Conservation (phyloP, 2,329 filamentous ascomycete species). For the Nemania sp. region DNA sequence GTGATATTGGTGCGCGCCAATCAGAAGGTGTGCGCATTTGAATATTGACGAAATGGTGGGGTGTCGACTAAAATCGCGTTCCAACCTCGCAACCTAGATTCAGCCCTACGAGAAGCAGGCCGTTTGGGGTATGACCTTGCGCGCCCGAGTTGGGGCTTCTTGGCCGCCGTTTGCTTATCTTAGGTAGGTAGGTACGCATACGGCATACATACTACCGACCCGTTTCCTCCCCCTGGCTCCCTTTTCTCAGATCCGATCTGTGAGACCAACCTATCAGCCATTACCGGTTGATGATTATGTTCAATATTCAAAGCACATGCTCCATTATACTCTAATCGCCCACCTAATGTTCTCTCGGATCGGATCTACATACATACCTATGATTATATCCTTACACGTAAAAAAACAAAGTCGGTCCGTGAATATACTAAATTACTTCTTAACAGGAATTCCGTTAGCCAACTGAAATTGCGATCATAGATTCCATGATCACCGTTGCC, state of each 20-base stretch:
- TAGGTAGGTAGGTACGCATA: too few species aligned
- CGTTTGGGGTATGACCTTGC: conserved; percentile 29
- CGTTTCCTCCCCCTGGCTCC: conserved; percentile 3
- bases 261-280: conserved; percentile 11
- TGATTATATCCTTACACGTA: background rate
- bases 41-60: conserved; percentile 34
- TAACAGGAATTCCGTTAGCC: background rate
- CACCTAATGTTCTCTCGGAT: background rate
- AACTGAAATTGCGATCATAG: background rate
- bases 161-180: conserved; percentile 17
- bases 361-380: background rate
- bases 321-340: background rate
- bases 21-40: conserved; percentile 39
- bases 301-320: background rate
- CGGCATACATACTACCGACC: background rate
- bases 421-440: background rate
- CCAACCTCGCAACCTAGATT: conserved; percentile 37
- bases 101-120: conserved; percentile 37
- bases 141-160: conserved; percentile 18
- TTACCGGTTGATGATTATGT: background rate
- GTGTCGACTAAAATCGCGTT: conserved; percentile 36
- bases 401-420: background rate
- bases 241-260: background rate
- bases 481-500: conserved; percentile 1
- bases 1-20: conserved; percentile 37